phyloP scores from a whole-genome alignment of 2,329 filamentous ascomycete genomes.

The Dactylellina cionopaga region DNA sequence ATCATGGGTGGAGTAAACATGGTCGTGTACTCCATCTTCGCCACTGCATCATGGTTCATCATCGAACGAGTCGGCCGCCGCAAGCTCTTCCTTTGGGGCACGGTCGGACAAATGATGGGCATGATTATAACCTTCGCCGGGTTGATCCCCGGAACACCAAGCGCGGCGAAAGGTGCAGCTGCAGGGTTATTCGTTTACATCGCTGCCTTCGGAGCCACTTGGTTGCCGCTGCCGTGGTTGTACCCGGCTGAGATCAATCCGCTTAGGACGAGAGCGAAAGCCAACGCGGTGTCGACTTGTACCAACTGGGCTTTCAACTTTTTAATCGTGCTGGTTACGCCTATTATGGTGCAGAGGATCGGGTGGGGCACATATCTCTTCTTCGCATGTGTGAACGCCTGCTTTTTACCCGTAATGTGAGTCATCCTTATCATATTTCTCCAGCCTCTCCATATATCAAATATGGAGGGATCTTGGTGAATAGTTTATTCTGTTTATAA shows the following conservation, averaged over 20 bases:
- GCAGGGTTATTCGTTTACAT: conserved; percentile 77
- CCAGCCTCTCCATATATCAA: neutral
- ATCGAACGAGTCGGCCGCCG: conserved; percentile 75
- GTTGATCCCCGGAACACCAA: conserved; percentile 58
- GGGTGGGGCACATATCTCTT: conserved; percentile 60
- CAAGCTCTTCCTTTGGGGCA: conserved; percentile 77
- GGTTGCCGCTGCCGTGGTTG: conserved; percentile 72
- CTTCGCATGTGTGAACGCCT: conserved; percentile 60
- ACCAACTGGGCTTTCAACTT: conserved; percentile 61
- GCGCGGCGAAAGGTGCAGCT: conserved; percentile 62
- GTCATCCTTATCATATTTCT: conserved; percentile 59
- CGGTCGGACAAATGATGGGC: conserved; percentile 70
- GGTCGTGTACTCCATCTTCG: conserved; percentile 68
- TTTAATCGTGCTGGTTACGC: conserved; percentile 57
- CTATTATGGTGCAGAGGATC: conserved; percentile 57
- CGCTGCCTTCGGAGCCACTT: conserved; percentile 73
- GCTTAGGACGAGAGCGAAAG: conserved; percentile 66
- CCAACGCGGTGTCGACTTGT: conserved; percentile 72
- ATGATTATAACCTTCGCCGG: conserved; percentile 72
- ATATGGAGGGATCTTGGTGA: neutral
- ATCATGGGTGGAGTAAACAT: conserved; percentile 67
- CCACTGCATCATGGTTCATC: conserved; percentile 71
- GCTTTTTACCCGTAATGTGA: conserved; percentile 61
- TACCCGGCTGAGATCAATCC: conserved; percentile 70
- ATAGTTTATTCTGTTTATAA: neutral